These are phyloP conservation scores for Heliamphora pulchella DNA, from an alignment of 179 eudicot species.

Conservation along the genomic window DNA sequence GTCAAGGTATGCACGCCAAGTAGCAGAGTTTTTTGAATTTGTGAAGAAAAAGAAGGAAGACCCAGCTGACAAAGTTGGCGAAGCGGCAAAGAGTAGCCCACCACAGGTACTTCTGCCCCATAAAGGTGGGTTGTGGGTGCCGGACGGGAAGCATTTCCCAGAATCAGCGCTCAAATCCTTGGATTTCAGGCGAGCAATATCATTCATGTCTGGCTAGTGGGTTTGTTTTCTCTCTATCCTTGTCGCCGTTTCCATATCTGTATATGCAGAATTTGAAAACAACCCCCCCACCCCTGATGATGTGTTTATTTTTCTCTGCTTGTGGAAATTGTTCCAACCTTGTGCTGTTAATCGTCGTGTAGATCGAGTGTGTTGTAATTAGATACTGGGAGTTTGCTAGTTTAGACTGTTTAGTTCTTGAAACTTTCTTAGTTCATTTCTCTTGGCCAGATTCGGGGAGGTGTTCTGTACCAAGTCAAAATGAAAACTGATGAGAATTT, in stretches of 20 bases:
- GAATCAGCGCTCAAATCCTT: slow-evolving; percentile 46
- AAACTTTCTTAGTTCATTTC: too few relatives aligned
- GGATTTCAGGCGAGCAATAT: slow-evolving; percentile 57
- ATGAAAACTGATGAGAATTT: too few relatives aligned
- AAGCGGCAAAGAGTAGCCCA: slow-evolving; percentile 24
- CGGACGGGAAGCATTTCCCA: slow-evolving; percentile 45
- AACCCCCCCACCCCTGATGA: not conserved
- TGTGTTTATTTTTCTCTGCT: not conserved
- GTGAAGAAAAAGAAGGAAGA: slow-evolving; percentile 84
- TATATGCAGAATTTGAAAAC: not conserved
- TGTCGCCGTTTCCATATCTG: not conserved
- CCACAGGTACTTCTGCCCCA: slow-evolving; percentile 45
- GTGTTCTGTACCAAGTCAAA: too few relatives aligned
- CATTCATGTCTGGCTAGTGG: slow-evolving; percentile 41
- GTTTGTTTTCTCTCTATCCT: not conserved
- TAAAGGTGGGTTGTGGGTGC: slow-evolving; percentile 58
- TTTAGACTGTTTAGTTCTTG: not conserved
- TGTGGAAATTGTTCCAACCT: not conserved
- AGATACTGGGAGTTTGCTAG: not conserved
- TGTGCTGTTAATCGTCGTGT: not conserved
- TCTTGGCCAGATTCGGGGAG: too few relatives aligned
- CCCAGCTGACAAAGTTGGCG: slow-evolving; percentile 26
- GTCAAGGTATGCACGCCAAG: slow-evolving; percentile 90
- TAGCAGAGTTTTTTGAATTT: slow-evolving; percentile 83
- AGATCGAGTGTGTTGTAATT: not conserved